Evolutionary conservation across 352 stramenopile species (phyloP), one percentile per base, ranked within the genome.

Genomic region (Pythium myriotylum): DNA sequence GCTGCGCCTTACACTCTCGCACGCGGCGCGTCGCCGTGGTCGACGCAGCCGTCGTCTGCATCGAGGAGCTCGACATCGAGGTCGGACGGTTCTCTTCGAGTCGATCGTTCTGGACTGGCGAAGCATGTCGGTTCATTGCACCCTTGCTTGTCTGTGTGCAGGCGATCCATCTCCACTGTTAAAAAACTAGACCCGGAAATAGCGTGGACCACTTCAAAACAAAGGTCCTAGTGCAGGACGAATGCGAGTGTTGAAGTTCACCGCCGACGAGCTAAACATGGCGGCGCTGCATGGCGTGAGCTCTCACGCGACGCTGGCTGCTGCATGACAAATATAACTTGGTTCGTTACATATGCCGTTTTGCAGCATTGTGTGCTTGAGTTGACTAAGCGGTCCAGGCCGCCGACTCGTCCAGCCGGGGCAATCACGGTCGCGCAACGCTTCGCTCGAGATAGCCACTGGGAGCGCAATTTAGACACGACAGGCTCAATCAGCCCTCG

Each of bases 1-100:
- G 63, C 67, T 81, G 75, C 43, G 79, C 68, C 71, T 91, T 91
- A 42, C 85, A 76, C 68, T 79, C 70, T 20, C 76, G 74, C 63
- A 81, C 65, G 16, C 57, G 56, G 16, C 59, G 55, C 51, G 63
- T 61, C 3, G 59, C 50, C 13, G 10, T 26, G 6, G 29, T 10
- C 1, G 50, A 54, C 7, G 42, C 52, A 10, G 55, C 32, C 59
- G 49, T 56, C 24, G 43, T 10, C 20, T 20, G 52, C 20, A 2
- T 51, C 24, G 26, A n/a, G 35, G 35, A 10, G 29, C 29, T 52
- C 46, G 51, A 7, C 37, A 43, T 56, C 47, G 37, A 27, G 1
- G 29, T 46, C 45, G 2, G 22, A 14, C 8, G 29, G 17, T 50
- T 43, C 23, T 55, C 33, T 22, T 9, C 9, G 20, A 33, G 13